Evolutionary conservation across 2,329 filamentous ascomycete genomes (phyloP).

Genomic region (Xylogone sp.): DNA sequence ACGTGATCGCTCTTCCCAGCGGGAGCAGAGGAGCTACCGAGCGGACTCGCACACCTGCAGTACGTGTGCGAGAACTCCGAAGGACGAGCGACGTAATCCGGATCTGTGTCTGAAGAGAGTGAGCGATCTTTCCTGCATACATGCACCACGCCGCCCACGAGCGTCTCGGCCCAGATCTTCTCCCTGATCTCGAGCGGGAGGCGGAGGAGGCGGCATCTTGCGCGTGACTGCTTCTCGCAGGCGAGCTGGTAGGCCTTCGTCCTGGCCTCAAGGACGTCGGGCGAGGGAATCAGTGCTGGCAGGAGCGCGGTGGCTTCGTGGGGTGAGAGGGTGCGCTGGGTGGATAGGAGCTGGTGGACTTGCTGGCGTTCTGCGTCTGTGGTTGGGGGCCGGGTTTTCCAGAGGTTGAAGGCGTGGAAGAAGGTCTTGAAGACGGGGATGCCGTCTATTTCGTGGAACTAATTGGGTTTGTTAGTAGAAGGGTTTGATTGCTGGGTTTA

Average conservation of each 20-base stretch:
- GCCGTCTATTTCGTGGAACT: no score
- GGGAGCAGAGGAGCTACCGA: conserved; percentile 8
- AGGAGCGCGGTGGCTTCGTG: no score
- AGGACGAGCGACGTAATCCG: no score
- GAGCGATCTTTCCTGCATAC: conserved; percentile 1
- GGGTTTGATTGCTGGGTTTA: no score
- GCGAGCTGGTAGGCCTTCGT: not conserved
- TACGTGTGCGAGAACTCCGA: conserved; percentile 10
- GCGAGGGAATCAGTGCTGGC: not conserved
- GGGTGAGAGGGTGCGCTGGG: no score
- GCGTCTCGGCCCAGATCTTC: conserved; percentile 12
- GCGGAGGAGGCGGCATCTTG: conserved; percentile 2
- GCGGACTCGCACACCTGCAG: conserved; percentile 4
- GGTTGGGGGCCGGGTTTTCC: no score
- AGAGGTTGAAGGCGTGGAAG: no score
- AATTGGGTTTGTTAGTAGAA: no score
- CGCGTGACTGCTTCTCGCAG: conserved; percentile 6
- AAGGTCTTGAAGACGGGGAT: no score
- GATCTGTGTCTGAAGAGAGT: conserved; percentile 9
- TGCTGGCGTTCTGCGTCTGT: no score
- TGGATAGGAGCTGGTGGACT: no score
- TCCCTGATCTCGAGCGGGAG: conserved; percentile 13
- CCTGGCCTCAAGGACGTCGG: not conserved
- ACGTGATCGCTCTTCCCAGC: conserved; percentile 12
- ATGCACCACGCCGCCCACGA: conserved; percentile 11